Base-by-base conservation (phyloP, 73 alveolate genomes). In the Symbiodinium pilosum region DNA sequence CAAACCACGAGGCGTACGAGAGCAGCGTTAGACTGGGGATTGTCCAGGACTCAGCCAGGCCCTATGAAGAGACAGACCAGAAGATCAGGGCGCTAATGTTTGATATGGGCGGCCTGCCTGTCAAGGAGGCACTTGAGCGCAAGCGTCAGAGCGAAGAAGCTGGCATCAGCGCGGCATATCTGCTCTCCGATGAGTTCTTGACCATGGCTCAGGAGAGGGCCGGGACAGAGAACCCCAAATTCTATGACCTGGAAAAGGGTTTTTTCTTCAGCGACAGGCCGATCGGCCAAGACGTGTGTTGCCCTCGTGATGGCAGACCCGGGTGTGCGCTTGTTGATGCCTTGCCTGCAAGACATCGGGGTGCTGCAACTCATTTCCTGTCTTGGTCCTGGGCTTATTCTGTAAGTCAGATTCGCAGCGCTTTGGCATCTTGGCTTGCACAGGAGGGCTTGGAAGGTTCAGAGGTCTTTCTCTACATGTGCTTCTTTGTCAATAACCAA, bases 321-420 rank as follows among this genome's bases (percentile, higher is more conserved):
- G 86, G 86, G 43, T n/a, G 47, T 34, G 43, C 47, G 30, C 43
- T 73, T 4, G 86, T 73, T 11, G 86, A 73, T 56, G 73, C 73
- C 73, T 16, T 56, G 73, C 73, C 73, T 56, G 73, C 73, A 12
- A 56, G 73, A 56, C 73, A 56, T 56, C 73, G 73, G 73, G 73
- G 73, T 20, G 73, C n/a, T 16, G 86, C 86, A 73, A 73, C 86
- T 8, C 86, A 73, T 38, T 73, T 73, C 86, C 28, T 73, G 47
- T 73, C 86, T 14, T 73, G 86, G 86, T 14, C 47, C 86, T 73
- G 86, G 86, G 47, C 47, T 8, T 73, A 73, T 21, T 34, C 86
- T 18, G 47, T 73, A 8, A 44, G 47, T 4, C 47, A 73, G 86
- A 24, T 73, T 28, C 41, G 86, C 86, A 73, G 86, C 26, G 86